Percentiles rank a stretch among this genome's conserved stretches.
Conservation (phyloP, 2,329 filamentous ascomycete genomes). For the Calonectria pseudoturangicola region DNA sequence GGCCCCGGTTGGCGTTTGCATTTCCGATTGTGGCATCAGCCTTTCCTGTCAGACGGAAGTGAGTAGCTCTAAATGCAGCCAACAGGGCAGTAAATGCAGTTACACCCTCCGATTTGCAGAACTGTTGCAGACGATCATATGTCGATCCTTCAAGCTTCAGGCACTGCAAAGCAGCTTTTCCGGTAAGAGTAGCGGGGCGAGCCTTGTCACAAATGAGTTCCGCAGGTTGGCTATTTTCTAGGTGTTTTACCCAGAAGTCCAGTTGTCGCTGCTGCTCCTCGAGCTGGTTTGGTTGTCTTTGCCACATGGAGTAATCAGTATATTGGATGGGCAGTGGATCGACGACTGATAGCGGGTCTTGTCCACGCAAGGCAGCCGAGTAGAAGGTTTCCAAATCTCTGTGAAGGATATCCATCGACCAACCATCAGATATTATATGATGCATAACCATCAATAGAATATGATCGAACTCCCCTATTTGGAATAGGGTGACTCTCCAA, state of each 20-base stretch:
- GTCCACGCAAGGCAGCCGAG: slow-evolving; percentile 35
- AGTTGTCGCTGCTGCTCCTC: not conserved
- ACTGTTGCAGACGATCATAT: not conserved
- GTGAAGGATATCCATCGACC: not conserved
- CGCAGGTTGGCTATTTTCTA: not conserved
- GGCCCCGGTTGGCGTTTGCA: slow-evolving; percentile 45
- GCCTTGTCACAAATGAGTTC: not conserved
- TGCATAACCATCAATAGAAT: not conserved
- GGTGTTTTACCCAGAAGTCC: not conserved
- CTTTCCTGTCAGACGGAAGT: slow-evolving; percentile 50
- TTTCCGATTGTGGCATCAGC: slow-evolving; percentile 51
- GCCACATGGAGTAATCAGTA: not conserved
- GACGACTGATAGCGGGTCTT: not conserved
- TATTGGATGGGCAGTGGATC: not conserved
- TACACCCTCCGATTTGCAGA: not conserved
- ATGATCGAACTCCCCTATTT: not conserved
- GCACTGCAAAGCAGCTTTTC: not conserved
- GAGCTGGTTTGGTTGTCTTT: not conserved
- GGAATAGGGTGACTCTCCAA: not conserved
- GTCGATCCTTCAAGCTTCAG: not conserved
- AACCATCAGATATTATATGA: not conserved
- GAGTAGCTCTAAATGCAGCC: slow-evolving; percentile 49
- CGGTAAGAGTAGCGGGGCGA: not conserved
- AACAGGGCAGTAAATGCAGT: slow-evolving; percentile 32
- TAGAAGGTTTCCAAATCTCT: slow-evolving; percentile 42